Evolutionary conservation across 768 basidiomycete genomes (phyloP), one percentile per base, ranked within the genome.

Genomic region (Collybia nuda): DNA sequence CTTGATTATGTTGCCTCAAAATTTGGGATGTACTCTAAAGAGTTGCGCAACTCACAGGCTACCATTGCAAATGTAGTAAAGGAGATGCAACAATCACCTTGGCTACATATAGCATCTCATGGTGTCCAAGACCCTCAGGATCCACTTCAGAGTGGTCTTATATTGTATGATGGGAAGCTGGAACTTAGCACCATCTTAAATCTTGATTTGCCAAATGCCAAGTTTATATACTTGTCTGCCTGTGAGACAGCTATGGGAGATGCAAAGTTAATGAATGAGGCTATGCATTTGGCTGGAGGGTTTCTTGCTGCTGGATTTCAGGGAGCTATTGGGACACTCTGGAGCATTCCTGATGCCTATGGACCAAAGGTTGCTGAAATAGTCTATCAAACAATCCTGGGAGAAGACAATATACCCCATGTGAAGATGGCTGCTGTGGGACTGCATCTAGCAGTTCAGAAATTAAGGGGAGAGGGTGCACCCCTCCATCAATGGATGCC

Each of bases 161-260:
- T 56, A 5, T 52, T 67, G 1, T 53, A 59, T 40, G 52, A 61
- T 44, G 53, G 53, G 7, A 40, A 51, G 2, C 54, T 65, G 14
- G 47, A 58, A 37, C 23, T 67, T 11, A 36, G 62, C 42, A 51
- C 44, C 19, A 54, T 70, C 18, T 57, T 68, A 38, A 50, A 28
- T 50, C 54, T 56, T 2, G 37, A 57, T 42, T 44, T 70, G 48
- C 57, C 59, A 7, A 17, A 53, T 49, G 60, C 66, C 22, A 57
- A 64, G 36, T 61, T 78, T 38, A 77, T 70, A 0, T 74, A 77
- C 56, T 66, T 79, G 2, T 76, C 76, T 5, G 77, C 77, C 0
- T 79, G 77, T 50, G 66, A 79, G 48, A 78, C 71, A 5, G 73
- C 72, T 0, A 64, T 53, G 35, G 71, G 74, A 1, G 62, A 66